Conservation (phyloP, 345 rosid species). For the Euphorbia peplus region DNA sequence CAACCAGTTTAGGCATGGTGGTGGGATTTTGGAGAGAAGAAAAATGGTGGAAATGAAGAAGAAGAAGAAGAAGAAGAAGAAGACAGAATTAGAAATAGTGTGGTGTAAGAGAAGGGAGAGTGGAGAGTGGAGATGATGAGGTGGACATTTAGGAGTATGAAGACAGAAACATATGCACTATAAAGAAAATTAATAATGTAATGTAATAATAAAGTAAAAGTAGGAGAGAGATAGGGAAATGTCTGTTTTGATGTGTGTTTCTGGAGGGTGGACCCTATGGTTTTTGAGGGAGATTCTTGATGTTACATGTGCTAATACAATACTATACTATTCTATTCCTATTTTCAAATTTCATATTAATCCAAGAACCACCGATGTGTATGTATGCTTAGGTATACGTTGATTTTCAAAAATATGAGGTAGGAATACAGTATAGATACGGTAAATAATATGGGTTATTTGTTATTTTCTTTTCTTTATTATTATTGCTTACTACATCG, state of each 20-base stretch:
- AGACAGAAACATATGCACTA: conserved; percentile 28
- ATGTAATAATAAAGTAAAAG: not conserved
- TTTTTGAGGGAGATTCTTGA: conserved; percentile 19
- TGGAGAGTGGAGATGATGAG: conserved; percentile 20
- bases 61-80: conserved; percentile 18
- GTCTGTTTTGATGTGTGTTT: conserved; percentile 7
- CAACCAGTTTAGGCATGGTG: conserved; percentile 65
- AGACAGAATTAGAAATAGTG: not conserved
- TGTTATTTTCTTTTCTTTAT: too few relatives aligned
- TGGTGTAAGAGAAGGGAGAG: not conserved
- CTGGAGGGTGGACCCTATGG: conserved; percentile 16
- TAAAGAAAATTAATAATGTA: not conserved
- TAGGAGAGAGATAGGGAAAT: conserved; percentile 7
- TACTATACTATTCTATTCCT: too few relatives aligned
- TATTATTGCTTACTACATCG: too few relatives aligned
- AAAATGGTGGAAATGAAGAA: conserved; percentile 26
- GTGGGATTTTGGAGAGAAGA: conserved; percentile 16
- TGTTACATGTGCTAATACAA: conserved; percentile 13
- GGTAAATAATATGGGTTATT: too few relatives aligned
- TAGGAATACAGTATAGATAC: too few relatives aligned
- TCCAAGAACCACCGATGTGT: too few relatives aligned
- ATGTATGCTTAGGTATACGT: too few relatives aligned
- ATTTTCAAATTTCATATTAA: too few relatives aligned
- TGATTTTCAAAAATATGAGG: too few relatives aligned
- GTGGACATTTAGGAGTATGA: conserved; percentile 17